Evolutionary conservation across 1,139 yeast species (phyloP), one percentile per base, ranked within the genome.

Genomic region (Ogataea hybrid): DNA sequence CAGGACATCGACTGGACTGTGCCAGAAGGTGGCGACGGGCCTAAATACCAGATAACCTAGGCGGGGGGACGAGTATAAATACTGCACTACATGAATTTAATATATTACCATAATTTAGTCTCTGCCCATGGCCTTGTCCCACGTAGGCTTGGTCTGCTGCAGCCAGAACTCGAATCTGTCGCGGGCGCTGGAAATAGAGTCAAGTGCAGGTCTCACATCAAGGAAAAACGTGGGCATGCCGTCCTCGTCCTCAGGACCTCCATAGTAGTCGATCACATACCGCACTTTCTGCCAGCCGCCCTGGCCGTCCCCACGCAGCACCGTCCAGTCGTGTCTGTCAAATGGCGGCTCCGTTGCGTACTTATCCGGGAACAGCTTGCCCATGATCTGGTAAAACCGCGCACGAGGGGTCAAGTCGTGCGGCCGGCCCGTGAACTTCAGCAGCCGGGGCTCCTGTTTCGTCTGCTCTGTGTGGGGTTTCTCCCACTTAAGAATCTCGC

Each of bases 1-100:
- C 97, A 90, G 66, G 97, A 90, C 61, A 92, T 92, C 50, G 75
- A 78, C 59, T 92, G 98, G 98, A 77, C 81, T 7, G 96, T 88
- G 12, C 98, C 98, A 4, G 97, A 92, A 68, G 97, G 98, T 48
- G 97, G 97, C 29, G 97, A 84, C 61, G 98, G 98, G 8, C 98
- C 98, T 46, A 92, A 90, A 64, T 90, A 90, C 64, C 82, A 79
- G 62, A 78, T 84, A 83, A 78, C 89, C 2, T 84, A 44, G 15
- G 10, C n/a, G 23, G 16, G 15, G 28, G 22, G 25, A 11, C 5
- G 11, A 4, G 15, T 11, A 5, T 29, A 28, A 12, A 9, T 18
- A 18, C 20, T 18, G 20, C 20, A 18, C 20, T 18, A 18, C 20
- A 18, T 6, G 20, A 18, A 18, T 18, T 6, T 25, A 23, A 18